Conservation (phyloP, 2,329 filamentous ascomycete genomes). For the Ophiostoma pallidulum region DNA sequence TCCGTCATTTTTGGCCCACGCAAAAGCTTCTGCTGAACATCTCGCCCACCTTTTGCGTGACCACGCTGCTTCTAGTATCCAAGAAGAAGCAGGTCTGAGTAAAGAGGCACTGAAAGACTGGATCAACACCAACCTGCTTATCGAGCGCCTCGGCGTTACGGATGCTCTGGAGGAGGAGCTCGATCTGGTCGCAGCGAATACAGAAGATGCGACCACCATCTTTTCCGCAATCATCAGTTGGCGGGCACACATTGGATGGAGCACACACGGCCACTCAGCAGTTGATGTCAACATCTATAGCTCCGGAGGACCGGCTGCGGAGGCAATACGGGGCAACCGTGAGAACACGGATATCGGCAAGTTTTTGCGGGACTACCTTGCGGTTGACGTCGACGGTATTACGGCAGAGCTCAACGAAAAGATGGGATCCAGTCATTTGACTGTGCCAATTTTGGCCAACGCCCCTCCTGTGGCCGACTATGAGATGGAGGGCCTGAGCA, state of each 20-base stretch:
- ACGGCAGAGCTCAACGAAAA: constrained; percentile 62
- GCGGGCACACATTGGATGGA: constrained; percentile 86
- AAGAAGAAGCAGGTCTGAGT: not conserved
- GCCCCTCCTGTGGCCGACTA: constrained; percentile 1
- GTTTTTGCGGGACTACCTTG: constrained; percentile 71
- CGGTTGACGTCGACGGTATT: constrained; percentile 67
- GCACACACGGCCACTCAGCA: constrained; percentile 83
- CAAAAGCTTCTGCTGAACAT: constrained; percentile 69
- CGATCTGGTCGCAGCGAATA: constrained; percentile 48
- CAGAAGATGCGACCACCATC: constrained; percentile 42
- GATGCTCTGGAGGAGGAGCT: constrained; percentile 68
- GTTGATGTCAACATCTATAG: constrained; percentile 97
- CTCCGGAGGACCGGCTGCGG: constrained; percentile 55
- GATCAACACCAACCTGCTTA: constrained; percentile 58
- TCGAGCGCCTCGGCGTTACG: constrained; percentile 63
- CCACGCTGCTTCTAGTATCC: constrained; percentile 39
- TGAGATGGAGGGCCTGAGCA: constrained; percentile 8
- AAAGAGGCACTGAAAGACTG: constrained; percentile 43
- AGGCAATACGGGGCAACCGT: constrained; percentile 68
- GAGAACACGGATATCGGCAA: constrained; percentile 89
- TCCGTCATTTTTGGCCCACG: constrained; percentile 63
- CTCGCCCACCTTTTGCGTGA: constrained; percentile 53
- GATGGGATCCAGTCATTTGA: constrained; percentile 5
- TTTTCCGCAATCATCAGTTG: constrained; percentile 83
- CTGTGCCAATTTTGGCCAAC: not conserved